Evolutionary conservation across 2,329 filamentous ascomycete genomes (phyloP).

Genomic region (Didymella arachidicola): DNA sequence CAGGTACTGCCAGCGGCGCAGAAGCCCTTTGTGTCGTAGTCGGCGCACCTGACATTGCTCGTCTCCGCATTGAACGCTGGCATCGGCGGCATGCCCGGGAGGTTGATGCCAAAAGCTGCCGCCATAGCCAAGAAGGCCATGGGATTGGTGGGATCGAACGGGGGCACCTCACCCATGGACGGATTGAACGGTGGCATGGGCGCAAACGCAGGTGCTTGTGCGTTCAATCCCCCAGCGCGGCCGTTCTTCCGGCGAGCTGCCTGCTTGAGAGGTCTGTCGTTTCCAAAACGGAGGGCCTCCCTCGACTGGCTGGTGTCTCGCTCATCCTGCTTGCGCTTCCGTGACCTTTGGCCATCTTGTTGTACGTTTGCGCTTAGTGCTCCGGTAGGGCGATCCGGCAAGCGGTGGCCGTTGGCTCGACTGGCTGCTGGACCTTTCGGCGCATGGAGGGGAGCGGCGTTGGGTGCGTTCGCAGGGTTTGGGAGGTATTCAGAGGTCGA

Average conservation of each 20-base stretch:
- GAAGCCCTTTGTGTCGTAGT: conserved; percentile 77
- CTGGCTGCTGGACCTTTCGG: conserved; percentile 35
- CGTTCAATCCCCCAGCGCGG: conserved; percentile 13
- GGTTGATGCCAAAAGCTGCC: conserved; percentile 53
- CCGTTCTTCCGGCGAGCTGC: conserved; percentile 58
- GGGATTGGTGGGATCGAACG: conserved; percentile 67
- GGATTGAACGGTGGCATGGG: conserved; percentile 21
- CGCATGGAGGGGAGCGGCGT: conserved; percentile 35
- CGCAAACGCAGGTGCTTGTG: conserved; percentile 21
- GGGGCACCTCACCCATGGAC: conserved; percentile 49
- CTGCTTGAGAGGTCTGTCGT: conserved; percentile 62
- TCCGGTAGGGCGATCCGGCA: conserved; percentile 26
- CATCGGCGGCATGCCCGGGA: conserved; percentile 51
- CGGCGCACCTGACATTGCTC: conserved; percentile 64
- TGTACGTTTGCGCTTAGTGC: conserved; percentile 7
- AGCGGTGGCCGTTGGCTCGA: conserved; percentile 22
- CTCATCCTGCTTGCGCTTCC: conserved; percentile 67
- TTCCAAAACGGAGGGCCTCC: conserved; percentile 46
- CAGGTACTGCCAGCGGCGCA: conserved; percentile 73
- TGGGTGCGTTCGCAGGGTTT: conserved; percentile 24
- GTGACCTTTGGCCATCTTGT: conserved; percentile 43
- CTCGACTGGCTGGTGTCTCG: conserved; percentile 56
- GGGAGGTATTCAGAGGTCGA: conserved; percentile 33
- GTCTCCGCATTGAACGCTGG: conserved; percentile 34
- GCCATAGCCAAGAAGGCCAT: conserved; percentile 71